These are phyloP conservation scores for Paecilomyces sp. DNA, from an alignment of 2,329 filamentous ascomycete genomes.

Conservation along the genomic window DNA sequence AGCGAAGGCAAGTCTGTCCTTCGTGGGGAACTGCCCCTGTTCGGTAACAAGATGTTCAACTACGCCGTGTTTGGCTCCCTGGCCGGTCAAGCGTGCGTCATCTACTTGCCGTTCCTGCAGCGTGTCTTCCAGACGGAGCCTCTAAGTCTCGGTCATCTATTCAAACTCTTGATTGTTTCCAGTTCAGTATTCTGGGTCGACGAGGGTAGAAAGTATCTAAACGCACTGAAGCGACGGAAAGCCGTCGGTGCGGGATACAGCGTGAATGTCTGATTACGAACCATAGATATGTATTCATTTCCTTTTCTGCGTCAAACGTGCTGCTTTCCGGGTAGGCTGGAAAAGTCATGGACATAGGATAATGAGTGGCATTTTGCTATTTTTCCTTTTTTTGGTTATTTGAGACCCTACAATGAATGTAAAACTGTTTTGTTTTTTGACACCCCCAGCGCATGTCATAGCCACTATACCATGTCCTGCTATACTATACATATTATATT, in stretches of 20 bases:
- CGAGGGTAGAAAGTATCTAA: slow-evolving; percentile 71
- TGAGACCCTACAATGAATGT: neutral
- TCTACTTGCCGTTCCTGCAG: slow-evolving; percentile 92
- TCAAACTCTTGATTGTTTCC: slow-evolving; percentile 65
- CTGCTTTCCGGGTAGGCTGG: neutral
- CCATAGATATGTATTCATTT: neutral
- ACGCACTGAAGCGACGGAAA: slow-evolving; percentile 21
- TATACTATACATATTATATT: neutral
- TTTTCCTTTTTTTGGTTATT: neutral
- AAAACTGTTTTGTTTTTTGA: neutral
- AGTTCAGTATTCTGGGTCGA: slow-evolving; percentile 95
- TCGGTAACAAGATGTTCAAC: slow-evolving; percentile 91
- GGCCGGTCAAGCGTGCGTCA: slow-evolving; percentile 78
- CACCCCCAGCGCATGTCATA: neutral
- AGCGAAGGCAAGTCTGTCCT: slow-evolving; percentile 86
- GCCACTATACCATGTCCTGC: neutral
- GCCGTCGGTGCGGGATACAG: slow-evolving; percentile 33
- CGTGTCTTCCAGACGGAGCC: slow-evolving; percentile 94
- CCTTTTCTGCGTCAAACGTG: neutral
- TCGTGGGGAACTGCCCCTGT: slow-evolving; percentile 72
- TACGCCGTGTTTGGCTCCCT: slow-evolving; percentile 85
- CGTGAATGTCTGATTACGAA: slow-evolving; percentile 27
- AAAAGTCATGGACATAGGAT: neutral
- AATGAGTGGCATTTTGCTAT: neutral
- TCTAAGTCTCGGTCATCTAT: slow-evolving; percentile 64